Evolutionary conservation across 495 filamentous ascomycete species (phyloP).

Genomic region (Podospora australis): DNA sequence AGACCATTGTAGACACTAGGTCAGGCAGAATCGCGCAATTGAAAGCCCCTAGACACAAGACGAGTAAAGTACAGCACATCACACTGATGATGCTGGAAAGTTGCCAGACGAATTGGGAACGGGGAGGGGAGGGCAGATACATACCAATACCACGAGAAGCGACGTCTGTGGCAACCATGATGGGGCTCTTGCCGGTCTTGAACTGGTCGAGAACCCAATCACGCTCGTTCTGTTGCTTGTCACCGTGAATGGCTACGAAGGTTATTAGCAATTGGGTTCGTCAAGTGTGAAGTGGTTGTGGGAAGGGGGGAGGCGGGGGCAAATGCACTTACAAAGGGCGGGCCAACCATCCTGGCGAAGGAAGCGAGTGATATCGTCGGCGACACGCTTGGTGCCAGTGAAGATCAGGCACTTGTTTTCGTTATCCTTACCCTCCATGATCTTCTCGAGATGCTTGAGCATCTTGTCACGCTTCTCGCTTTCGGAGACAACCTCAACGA

Average conservation of each 20-base stretch:
- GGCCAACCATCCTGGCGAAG: constrained; percentile 99
- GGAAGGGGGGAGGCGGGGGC: not conserved
- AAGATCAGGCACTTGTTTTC: constrained; percentile 88
- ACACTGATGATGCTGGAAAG: constrained; percentile 55
- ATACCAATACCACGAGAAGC: constrained; percentile 99
- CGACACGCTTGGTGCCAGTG: constrained; percentile 96
- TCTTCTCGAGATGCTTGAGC: constrained; percentile 95
- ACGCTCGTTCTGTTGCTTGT: constrained; percentile 99
- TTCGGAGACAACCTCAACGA: constrained; percentile 91
- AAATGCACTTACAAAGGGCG: constrained; percentile 71
- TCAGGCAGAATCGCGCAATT: constrained; percentile 80
- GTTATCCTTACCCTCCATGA: constrained; percentile 83
- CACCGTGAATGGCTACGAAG: constrained; percentile 82
- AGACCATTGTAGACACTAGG: constrained; percentile 69
- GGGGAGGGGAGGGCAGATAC: constrained; percentile 53
- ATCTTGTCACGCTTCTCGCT: constrained; percentile 97
- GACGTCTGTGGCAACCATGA: constrained; percentile 98
- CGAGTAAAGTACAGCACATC: constrained; percentile 82
- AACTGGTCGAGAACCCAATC: constrained; percentile 99
- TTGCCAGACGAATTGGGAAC: constrained; percentile 41
- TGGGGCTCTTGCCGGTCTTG: constrained; percentile 90
- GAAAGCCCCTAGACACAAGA: constrained; percentile 72
- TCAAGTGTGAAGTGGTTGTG: not conserved
- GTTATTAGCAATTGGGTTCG: constrained; percentile 38
- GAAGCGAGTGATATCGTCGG: constrained; percentile 97